Base-by-base conservation (phyloP, 1,284 basidiomycete genomes). In the Volvariella volvacea region DNA sequence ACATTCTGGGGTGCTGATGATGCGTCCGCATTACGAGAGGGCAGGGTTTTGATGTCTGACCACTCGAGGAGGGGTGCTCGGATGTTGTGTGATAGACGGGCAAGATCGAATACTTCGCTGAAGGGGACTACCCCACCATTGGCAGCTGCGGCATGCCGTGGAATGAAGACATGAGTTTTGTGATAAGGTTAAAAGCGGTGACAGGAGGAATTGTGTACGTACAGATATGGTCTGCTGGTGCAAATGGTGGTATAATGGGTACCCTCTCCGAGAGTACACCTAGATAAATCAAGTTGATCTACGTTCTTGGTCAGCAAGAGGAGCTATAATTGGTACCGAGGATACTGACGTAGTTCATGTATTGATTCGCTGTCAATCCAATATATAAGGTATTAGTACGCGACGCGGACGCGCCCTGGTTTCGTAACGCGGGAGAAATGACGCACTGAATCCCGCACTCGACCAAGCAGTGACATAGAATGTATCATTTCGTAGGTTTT, bases 201-300 rank as follows among this genome's bases (percentile, higher is more conserved):
- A 3, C n/a, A 19, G n/a, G 14, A 32, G 19, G n/a, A n/a, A n/a
- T n/a, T n/a, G n/a, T n/a, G 21, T 8, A 40, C 59, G 39, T 40
- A 61, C 62, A 56, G 20, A 62, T 59, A 43, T 63, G 59, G 42
- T 68, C 61, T 25, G 61, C 57, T 3, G 68, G 68, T 2, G 58
- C 57, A 49, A 71, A 71, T 8, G 65, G 67, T 3, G 68, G 63
- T 9, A 73, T 42, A 33, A 73, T 62, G 10, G 70, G 67, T 33
- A 67, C 58, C 15, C 69, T 62, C 25, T 65, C 57, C 0, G 67
- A 62, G 25, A 70, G 48, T 2, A 53, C 51, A 8, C 55, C 66
- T 12, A 74, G 58, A 50, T 70, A 71, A 33, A 74, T 60, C 54
- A 73, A 53, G 45, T 72, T 70, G 42, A 60, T 61, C 59, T 64